These are phyloP conservation scores for Pythium periplocum DNA, from an alignment of 352 stramenopile genomes.

Conservation along the genomic window DNA sequence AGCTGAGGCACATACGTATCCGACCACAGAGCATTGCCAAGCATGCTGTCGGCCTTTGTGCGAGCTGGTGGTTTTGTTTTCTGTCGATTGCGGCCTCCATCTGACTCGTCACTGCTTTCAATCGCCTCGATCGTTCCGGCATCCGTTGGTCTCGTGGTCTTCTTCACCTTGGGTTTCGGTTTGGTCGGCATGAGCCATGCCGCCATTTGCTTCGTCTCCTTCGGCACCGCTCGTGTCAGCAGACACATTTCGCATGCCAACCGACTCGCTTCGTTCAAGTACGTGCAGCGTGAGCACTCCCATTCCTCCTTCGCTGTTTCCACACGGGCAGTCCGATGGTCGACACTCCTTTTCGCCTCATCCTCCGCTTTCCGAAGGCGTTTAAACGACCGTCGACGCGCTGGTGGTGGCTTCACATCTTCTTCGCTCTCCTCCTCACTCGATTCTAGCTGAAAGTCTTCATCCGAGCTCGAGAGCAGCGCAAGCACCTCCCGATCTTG, in stretches of 20 bases:
- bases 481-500: background rate
- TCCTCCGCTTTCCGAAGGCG: conserved; percentile 7
- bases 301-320: conserved; percentile 7
- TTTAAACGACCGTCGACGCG: conserved; percentile 2
- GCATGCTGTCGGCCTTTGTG: conserved; percentile 1
- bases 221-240: background rate
- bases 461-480: conserved; percentile 14
- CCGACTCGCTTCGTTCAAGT: conserved; percentile 17
- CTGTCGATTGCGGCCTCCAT: conserved; percentile 1
- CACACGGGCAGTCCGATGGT: no score
- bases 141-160: conserved; percentile 29
- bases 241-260: conserved; percentile 19
- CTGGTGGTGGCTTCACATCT: background rate
- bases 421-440: background rate
- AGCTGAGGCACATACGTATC: conserved; percentile 34
- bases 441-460: background rate
- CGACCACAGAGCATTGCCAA: conserved; percentile 33
- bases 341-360: background rate
- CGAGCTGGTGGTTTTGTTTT: conserved; percentile 2
- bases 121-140: conserved; percentile 22
- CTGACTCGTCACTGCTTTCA: conserved; percentile 7
- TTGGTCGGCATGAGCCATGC: conserved; percentile 12
- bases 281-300: conserved; percentile 26
- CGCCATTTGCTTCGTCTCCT: conserved; percentile 14
- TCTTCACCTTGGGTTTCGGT: background rate